Conservation (phyloP, 495 filamentous ascomycete genomes). For the Trichoderma asperelloides region DNA sequence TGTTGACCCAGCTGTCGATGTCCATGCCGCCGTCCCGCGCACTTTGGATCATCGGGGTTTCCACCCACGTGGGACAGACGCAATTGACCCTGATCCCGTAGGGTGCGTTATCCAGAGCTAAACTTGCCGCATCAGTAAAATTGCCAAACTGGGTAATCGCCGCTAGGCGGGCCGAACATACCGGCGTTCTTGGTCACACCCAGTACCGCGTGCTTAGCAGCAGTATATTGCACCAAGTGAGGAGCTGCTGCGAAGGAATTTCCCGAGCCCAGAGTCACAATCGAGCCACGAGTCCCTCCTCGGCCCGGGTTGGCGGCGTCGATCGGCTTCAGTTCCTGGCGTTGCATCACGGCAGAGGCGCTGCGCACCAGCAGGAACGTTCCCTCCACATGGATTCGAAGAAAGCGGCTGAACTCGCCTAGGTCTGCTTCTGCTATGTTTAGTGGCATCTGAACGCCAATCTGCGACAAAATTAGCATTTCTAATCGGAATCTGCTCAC, state of each 20-base stretch:
- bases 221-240: conserved; percentile 9
- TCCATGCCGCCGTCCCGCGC: conserved; percentile 4
- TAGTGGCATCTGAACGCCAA: not conserved
- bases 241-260: not conserved
- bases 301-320: not conserved
- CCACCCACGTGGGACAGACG: conserved; percentile 34
- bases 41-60: conserved; percentile 30
- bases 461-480: not conserved
- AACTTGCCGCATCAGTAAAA: not conserved
- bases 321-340: not conserved
- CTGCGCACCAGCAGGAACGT: not conserved
- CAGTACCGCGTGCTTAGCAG: conserved; percentile 41
- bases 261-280: not conserved
- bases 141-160: not conserved
- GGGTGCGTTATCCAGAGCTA: conserved; percentile 26
- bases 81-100: conserved; percentile 35
- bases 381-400: not conserved
- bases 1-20: conserved; percentile 12
- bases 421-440: not conserved
- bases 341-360: not conserved
- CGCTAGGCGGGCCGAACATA: conserved; percentile 12
- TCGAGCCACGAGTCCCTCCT: not conserved
- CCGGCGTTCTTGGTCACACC: conserved; percentile 40
- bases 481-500: not conserved
- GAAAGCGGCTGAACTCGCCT: not conserved